Percentiles rank a stretch among this genome's conserved stretches.
Conservation (phyloP, 768 basidiomycete genomes). For the Epithele typhae region DNA sequence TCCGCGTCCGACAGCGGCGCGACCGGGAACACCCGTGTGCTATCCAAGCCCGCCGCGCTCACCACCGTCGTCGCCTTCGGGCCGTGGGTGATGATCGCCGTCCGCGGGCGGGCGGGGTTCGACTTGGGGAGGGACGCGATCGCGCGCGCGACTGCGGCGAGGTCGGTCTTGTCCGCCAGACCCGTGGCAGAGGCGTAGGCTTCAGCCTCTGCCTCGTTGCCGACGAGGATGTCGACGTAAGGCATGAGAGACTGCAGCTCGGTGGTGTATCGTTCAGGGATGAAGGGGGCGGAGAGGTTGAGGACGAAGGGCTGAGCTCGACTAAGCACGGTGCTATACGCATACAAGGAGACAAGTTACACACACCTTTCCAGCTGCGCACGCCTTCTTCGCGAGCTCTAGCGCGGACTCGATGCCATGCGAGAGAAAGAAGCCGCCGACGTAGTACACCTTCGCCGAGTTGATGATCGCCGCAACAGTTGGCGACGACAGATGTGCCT, state of each 20-base stretch:
- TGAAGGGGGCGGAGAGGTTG: constrained; percentile 97
- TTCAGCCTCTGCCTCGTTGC: constrained; percentile 92
- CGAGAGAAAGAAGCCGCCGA: constrained; percentile 96
- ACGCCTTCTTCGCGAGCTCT: constrained; percentile 73
- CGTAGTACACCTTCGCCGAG: constrained; percentile 83
- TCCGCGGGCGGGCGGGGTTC: constrained; percentile 71
- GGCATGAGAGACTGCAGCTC: constrained; percentile 83
- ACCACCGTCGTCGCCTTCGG: constrained; percentile 78
- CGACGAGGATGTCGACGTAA: constrained; percentile 86
- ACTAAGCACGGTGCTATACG: not conserved
- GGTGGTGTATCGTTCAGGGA: constrained; percentile 84
- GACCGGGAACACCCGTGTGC: constrained; percentile 56
- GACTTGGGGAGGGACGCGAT: constrained; percentile 76
- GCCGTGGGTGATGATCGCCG: constrained; percentile 91
- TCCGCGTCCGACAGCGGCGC: constrained; percentile 48
- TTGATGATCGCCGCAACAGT: constrained; percentile 73
- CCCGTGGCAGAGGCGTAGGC: constrained; percentile 77
- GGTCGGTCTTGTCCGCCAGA: constrained; percentile 59
- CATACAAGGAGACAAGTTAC: not conserved
- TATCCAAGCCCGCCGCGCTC: constrained; percentile 48
- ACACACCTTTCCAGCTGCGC: constrained; percentile 67
- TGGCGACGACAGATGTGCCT: constrained; percentile 72
- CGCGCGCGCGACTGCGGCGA: constrained; percentile 62
- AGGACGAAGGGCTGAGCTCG: constrained; percentile 69
- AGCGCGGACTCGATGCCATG: constrained; percentile 76